phyloP scores from a whole-genome alignment of 495 filamentous ascomycete genomes.

The Aspergillus hancockii region DNA sequence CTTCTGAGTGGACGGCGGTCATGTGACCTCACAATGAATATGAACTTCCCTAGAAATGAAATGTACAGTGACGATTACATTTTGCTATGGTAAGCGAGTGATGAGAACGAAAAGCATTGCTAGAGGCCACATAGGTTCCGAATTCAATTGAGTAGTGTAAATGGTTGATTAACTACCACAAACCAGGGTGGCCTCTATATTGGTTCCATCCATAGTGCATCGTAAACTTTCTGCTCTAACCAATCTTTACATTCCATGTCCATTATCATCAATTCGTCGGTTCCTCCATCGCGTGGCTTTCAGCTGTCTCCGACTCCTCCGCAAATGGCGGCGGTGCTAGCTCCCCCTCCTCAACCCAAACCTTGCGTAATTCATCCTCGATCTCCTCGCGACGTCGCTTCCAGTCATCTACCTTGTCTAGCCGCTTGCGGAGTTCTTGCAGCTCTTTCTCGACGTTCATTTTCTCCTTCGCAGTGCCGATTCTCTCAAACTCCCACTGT shows the following conservation, averaged over 20 bases:
- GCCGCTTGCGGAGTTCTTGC: constrained; percentile 72
- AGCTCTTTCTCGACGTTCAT: constrained; percentile 88
- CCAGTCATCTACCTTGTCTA: constrained; percentile 82
- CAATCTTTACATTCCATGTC: constrained; percentile 1
- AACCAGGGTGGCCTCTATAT: background rate
- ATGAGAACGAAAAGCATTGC: too few relatives aligned
- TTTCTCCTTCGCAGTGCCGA: constrained; percentile 90
- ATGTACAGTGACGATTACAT: too few relatives aligned
- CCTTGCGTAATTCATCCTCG: constrained; percentile 62
- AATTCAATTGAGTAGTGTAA: background rate
- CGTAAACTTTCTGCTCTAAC: background rate
- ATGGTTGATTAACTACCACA: background rate
- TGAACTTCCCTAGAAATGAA: too few relatives aligned
- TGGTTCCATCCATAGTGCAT: background rate
- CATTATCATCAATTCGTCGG: constrained; percentile 6
- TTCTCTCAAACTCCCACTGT: constrained; percentile 86
- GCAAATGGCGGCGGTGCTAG: constrained; percentile 45
- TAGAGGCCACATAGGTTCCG: background rate
- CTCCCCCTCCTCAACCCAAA: constrained; percentile 53
- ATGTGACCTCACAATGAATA: background rate
- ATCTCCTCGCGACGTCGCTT: constrained; percentile 77
- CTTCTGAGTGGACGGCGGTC: background rate
- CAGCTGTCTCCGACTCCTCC: constrained; percentile 18
- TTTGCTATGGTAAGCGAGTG: too few relatives aligned
- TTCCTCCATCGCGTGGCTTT: background rate